Evolutionary conservation across 2,329 filamentous ascomycete genomes (phyloP).

Genomic region (Ustulina deusta): DNA sequence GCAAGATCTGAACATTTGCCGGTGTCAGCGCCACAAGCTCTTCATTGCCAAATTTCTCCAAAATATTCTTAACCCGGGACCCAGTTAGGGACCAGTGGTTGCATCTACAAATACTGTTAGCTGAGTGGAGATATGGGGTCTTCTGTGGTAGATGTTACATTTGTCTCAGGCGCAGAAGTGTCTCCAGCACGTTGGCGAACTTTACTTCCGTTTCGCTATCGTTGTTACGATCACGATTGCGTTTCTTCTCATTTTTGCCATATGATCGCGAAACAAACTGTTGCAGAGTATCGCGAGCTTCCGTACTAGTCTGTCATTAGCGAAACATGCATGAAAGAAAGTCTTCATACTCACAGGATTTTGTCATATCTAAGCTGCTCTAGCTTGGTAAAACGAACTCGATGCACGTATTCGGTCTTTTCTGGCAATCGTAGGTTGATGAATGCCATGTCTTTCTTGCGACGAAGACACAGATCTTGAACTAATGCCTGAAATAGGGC

Average conservation of each 20-base stretch:
- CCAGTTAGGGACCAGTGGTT: conserved; percentile 89
- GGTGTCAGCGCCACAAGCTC: conserved; percentile 76
- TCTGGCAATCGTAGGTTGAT: conserved; percentile 83
- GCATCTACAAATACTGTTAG: conserved; percentile 63
- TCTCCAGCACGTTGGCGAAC: conserved; percentile 82
- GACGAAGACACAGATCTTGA: conserved; percentile 81
- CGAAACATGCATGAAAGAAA: not conserved
- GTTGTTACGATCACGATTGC: conserved; percentile 51
- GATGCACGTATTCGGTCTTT: conserved; percentile 82
- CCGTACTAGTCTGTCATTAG: conserved; percentile 61
- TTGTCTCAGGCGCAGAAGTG: conserved; percentile 84
- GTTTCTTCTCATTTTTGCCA: conserved; percentile 50
- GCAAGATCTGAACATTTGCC: conserved; percentile 78
- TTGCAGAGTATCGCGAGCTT: conserved; percentile 79
- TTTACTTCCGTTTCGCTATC: conserved; percentile 57
- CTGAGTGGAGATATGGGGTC: not conserved
- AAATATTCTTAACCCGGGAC: conserved; percentile 77
- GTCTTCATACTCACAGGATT: conserved; percentile 65
- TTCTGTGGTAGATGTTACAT: conserved; percentile 56
- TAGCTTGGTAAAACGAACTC: conserved; percentile 77
- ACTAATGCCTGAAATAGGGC: conserved; percentile 80
- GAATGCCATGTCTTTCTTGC: conserved; percentile 90
- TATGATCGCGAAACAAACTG: conserved; percentile 59
- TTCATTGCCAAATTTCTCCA: conserved; percentile 75
- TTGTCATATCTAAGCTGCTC: conserved; percentile 83